Evolutionary conservation across 352 stramenopile genomes (phyloP).

Genomic region (Globisporangium ultimum): DNA sequence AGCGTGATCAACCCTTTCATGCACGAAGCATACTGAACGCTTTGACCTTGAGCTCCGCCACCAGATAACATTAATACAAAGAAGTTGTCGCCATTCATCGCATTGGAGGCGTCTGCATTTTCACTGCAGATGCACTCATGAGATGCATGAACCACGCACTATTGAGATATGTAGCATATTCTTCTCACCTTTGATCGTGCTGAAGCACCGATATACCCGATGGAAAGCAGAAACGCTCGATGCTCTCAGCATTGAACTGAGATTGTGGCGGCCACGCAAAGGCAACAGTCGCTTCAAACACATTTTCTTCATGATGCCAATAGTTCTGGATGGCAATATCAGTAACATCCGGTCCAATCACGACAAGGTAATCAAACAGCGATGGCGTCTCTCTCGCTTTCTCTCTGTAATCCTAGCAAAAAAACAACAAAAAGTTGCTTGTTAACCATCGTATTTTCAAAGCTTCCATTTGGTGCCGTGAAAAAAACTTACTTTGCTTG

Average conservation of each 20-base stretch:
- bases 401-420: neutral
- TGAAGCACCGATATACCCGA: slow-evolving; percentile 22
- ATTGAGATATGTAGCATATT: neutral
- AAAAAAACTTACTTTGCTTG: neutral
- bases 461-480: neutral
- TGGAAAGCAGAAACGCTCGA: slow-evolving; percentile 77
- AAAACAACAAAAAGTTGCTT: neutral
- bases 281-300: slow-evolving; percentile 54
- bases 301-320: slow-evolving; percentile 35
- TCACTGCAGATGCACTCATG: neutral
- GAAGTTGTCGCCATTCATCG: slow-evolving; percentile 18
- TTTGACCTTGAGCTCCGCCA: slow-evolving; percentile 41
- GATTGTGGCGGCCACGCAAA: slow-evolving; percentile 62
- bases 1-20: slow-evolving; percentile 37
- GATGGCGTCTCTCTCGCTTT: slow-evolving; percentile 2
- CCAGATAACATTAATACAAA: slow-evolving; percentile 57
- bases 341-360: slow-evolving; percentile 41
- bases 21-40: slow-evolving; percentile 53
- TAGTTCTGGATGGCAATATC: slow-evolving; percentile 43
- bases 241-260: slow-evolving; percentile 66
- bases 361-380: slow-evolving; percentile 44
- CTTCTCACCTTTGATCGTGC: slow-evolving; percentile 2
- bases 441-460: neutral
- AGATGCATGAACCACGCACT: too few species aligned
- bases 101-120: neutral